Conservation (phyloP, 139 green algal species). For the Coccomyxa sp. region DNA sequence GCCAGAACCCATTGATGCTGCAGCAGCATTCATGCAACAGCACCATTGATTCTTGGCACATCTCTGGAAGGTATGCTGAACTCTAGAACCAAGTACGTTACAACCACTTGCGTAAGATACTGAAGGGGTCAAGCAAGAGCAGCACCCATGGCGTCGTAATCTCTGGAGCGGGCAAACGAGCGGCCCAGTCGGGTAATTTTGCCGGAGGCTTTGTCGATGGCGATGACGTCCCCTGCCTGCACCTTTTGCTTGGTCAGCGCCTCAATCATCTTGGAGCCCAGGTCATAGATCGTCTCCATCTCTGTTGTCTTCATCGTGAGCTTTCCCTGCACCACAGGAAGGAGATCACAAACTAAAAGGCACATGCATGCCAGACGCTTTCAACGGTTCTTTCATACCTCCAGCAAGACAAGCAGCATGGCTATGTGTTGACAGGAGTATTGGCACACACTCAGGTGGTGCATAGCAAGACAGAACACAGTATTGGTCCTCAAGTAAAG, state of each 20-base stretch:
- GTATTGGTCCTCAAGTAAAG: too few relatives aligned
- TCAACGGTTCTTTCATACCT: too few relatives aligned
- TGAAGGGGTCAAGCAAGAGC: neutral
- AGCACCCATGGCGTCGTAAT: conserved; percentile 96
- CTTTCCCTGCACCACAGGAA: conserved; percentile 65
- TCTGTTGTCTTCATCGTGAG: conserved; percentile 99
- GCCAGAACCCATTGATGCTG: too few relatives aligned
- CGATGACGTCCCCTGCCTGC: conserved; percentile 89
- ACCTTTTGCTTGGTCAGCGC: conserved; percentile 84
- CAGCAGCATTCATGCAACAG: too few relatives aligned
- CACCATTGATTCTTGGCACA: too few relatives aligned
- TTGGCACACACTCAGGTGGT: too few relatives aligned
- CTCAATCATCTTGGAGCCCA: conserved; percentile 93
- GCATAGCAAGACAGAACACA: too few relatives aligned
- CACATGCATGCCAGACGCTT: neutral
- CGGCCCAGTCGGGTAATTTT: conserved; percentile 88
- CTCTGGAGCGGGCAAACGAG: conserved; percentile 87
- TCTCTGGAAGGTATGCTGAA: too few relatives aligned
- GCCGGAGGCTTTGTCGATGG: conserved; percentile 93
- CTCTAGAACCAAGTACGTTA: too few relatives aligned
- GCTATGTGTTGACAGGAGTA: too few relatives aligned
- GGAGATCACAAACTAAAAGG: neutral
- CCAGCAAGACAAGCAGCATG: too few relatives aligned
- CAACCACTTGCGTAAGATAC: too few relatives aligned
- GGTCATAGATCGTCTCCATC: conserved; percentile 99